phyloP scores from a whole-genome alignment of 192 early-diverging fungal species.

The Umbelopsis sp. region DNA sequence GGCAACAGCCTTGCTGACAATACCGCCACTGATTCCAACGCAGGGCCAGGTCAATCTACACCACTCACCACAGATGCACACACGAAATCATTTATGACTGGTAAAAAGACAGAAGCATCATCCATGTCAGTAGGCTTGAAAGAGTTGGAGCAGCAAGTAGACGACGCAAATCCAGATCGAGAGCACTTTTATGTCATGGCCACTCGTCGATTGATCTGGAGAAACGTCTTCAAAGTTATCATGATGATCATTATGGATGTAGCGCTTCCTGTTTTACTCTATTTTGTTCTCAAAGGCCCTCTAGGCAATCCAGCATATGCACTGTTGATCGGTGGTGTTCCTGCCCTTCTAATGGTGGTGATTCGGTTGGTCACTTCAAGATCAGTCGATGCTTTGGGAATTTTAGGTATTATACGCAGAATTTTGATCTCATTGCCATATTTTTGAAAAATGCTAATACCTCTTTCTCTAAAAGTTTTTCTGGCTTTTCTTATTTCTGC shows the following conservation, averaged over 20 bases:
- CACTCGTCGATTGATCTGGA: not conserved
- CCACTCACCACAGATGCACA: not conserved
- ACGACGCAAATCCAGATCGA: not conserved
- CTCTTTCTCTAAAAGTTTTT: not conserved
- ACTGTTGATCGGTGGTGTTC: conserved; percentile 4
- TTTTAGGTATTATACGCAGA: not conserved
- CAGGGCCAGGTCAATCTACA: no score
- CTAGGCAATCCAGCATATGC: conserved; percentile 11
- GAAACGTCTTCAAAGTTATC: conserved; percentile 12
- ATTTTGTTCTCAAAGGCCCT: conserved; percentile 15
- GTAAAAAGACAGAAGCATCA: not conserved
- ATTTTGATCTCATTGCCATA: not conserved
- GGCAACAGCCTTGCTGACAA: no score
- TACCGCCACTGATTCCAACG: no score
- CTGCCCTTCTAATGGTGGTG: conserved; percentile 2
- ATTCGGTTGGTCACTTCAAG: not conserved
- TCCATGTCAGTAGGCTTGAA: not conserved
- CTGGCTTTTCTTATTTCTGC: conserved; percentile 8
- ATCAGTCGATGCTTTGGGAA: not conserved
- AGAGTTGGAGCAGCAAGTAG: conserved; percentile 8
- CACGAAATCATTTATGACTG: not conserved
- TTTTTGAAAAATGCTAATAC: not conserved
- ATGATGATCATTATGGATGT: conserved; percentile 14
- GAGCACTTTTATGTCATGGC: not conserved
- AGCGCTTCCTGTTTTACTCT: not conserved